Base-by-base conservation (phyloP, 129 eudicot species). In the Smallanthus sonchifolius region DNA sequence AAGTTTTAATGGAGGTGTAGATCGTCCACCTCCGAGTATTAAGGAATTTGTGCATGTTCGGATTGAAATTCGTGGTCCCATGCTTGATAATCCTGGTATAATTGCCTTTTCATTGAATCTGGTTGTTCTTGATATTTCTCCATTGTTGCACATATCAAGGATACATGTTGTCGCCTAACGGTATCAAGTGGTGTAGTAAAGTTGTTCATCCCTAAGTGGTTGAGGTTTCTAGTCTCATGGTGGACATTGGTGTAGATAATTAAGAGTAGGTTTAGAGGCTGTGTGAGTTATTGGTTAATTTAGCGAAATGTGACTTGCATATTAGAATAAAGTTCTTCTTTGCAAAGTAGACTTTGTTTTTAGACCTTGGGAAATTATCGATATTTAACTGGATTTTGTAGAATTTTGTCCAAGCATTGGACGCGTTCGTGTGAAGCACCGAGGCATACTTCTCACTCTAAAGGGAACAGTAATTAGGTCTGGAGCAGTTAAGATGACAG, bases 331-430 rank as follows among this genome's bases (percentile, higher is more conserved):
- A 7, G 2, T 24, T 48, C 13, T 39, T 59, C 30, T 75, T 75
- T 36, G 72, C 40, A 35, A 42, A 67, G 4, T 67, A 28, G 15
- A 40, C 62, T 56, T 28, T 40, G 28, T n/a, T 52, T 51, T 0
- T 76, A 38, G 42, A 75, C 1, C 34, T 40, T 76, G 75, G 30
- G 59, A 52, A 67, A 40, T 44, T 51, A 24, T 36, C 67, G 63
- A 48, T 73, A 42, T 81, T 37, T 52, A 44, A 72, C 65, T 30
- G 40, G 34, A 70, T 69, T 20, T 39, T 65, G 65, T 65, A 91
- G 99, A 95, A 77, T 86, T 85, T 55, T 88, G 82, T 85, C 97
- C 99, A 3, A 88, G 96, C 79, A 95, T 95, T 74, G 99, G 99
- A 24, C 91, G 86, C 0, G 89, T 95, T 40, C 86, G 97, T 68